These are phyloP conservation scores for Megacollybia marginata DNA, from an alignment of 768 basidiomycete species.

Conservation along the genomic window DNA sequence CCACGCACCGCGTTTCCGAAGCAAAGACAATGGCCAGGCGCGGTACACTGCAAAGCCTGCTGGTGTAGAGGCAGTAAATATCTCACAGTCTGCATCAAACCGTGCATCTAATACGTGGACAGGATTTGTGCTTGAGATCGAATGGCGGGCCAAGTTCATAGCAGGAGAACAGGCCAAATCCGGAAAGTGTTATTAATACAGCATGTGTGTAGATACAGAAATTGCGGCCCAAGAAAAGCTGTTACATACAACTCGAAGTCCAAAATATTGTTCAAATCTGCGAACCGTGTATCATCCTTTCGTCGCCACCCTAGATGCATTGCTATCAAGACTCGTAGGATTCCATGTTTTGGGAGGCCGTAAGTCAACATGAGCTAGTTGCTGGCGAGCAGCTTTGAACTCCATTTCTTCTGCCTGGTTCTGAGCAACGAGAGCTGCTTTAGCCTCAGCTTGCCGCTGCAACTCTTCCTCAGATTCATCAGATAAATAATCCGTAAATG, in stretches of 20 bases:
- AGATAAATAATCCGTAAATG: constrained; percentile 86
- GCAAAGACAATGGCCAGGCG: constrained; percentile 64
- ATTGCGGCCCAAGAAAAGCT: no score
- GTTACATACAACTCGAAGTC: no score
- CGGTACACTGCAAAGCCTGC: constrained; percentile 81
- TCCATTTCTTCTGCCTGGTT: constrained; percentile 75
- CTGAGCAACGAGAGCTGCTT: constrained; percentile 72
- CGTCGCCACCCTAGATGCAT: constrained; percentile 4
- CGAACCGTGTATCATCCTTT: no score
- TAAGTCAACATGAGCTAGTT: constrained; percentile 66
- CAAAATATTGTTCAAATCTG: no score
- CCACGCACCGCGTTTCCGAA: constrained; percentile 71
- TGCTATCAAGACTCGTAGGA: constrained; percentile 37
- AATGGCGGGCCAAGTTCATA: constrained; percentile 86
- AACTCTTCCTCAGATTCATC: constrained; percentile 89
- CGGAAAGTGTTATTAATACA: neutral
- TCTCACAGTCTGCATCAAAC: constrained; percentile 73
- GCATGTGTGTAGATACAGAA: neutral
- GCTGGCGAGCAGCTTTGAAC: constrained; percentile 74
- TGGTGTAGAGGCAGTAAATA: constrained; percentile 76
- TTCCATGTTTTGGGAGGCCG: constrained; percentile 76
- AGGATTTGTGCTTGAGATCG: constrained; percentile 70
- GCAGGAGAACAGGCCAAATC: constrained; percentile 11
- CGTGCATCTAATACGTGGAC: constrained; percentile 70
- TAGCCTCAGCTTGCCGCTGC: constrained; percentile 78